phyloP scores from a whole-genome alignment of 2,329 filamentous ascomycete genomes.

The Botrytis porri region DNA sequence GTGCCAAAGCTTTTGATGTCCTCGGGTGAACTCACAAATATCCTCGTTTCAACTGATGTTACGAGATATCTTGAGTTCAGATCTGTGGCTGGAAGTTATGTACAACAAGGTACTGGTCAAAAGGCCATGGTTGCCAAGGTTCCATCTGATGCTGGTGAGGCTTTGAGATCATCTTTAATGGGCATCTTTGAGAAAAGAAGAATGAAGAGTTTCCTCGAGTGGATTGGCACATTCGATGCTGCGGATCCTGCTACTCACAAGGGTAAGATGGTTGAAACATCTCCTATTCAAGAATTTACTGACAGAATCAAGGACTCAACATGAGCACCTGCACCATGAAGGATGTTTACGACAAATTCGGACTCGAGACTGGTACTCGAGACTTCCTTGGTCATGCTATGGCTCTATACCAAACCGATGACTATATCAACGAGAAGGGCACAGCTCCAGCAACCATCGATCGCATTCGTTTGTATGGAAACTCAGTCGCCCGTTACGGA shows the following conservation, averaged over 20 bases:
- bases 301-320: slow-evolving; percentile 63
- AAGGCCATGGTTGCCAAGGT: slow-evolving; percentile 96
- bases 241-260: slow-evolving; percentile 85
- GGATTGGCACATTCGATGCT: slow-evolving; percentile 82
- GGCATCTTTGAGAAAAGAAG: slow-evolving; percentile 96
- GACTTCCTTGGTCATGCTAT: slow-evolving; percentile 99
- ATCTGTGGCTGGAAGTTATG: slow-evolving; percentile 93
- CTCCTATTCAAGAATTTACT: slow-evolving; percentile 27
- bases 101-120: slow-evolving; percentile 78
- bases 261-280: slow-evolving; percentile 53
- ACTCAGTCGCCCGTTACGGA: slow-evolving; percentile 95
- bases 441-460: slow-evolving; percentile 80
- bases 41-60: slow-evolving; percentile 92
- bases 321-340: slow-evolving; percentile 82
- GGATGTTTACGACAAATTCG: slow-evolving; percentile 98
- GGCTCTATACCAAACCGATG: slow-evolving; percentile 90
- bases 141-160: slow-evolving; percentile 86
- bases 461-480: slow-evolving; percentile 93
- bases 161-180: slow-evolving; percentile 90
- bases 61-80: slow-evolving; percentile 88
- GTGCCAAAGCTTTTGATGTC: slow-evolving; percentile 99
- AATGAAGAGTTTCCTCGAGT: slow-evolving; percentile 95
- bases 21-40: slow-evolving; percentile 96
- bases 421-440: slow-evolving; percentile 73
- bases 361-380: slow-evolving; percentile 80